These are phyloP conservation scores for Chloris gayana DNA, from an alignment of 176 grass and related monocot species.

Conservation along the genomic window DNA sequence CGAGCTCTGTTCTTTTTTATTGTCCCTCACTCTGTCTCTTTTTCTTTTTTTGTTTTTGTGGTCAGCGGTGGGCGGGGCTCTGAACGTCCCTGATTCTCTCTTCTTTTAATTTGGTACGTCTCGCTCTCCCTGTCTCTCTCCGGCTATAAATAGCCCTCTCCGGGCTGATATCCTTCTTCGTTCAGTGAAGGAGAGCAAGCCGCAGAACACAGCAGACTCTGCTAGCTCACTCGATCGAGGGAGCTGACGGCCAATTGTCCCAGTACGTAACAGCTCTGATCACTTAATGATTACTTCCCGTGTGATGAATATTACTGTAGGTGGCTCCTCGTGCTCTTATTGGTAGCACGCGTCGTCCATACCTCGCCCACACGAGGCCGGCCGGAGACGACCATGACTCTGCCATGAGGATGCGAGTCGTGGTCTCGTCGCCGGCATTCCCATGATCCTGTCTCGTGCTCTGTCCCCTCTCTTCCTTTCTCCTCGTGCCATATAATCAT, in stretches of 20 bases:
- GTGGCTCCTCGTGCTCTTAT: constrained; percentile 1
- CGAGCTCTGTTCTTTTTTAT: background rate
- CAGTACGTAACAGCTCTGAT: constrained; percentile 13
- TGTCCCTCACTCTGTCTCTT: background rate
- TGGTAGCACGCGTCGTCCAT: constrained; percentile 13
- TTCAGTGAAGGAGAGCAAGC: background rate
- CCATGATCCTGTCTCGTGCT: constrained; percentile 32
- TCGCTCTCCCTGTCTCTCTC: background rate
- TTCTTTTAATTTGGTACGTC: background rate
- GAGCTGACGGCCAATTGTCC: background rate
- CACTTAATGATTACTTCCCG: background rate
- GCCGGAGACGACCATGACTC: background rate
- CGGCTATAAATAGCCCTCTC: constrained; percentile 30
- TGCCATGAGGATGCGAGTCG: background rate
- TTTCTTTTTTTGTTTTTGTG: no score
- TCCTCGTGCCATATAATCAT: background rate
- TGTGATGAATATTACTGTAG: background rate
- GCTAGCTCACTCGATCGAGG: background rate
- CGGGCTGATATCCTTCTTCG: background rate
- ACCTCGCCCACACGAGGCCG: background rate
- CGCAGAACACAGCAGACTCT: background rate
- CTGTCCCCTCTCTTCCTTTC: background rate
- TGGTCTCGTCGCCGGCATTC: constrained; percentile 25
- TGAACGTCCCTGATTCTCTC: background rate
- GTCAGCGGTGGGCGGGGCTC: no score